These are phyloP conservation scores for Lycium barbarum DNA, from an alignment of 257 asterid species.

Conservation along the genomic window DNA sequence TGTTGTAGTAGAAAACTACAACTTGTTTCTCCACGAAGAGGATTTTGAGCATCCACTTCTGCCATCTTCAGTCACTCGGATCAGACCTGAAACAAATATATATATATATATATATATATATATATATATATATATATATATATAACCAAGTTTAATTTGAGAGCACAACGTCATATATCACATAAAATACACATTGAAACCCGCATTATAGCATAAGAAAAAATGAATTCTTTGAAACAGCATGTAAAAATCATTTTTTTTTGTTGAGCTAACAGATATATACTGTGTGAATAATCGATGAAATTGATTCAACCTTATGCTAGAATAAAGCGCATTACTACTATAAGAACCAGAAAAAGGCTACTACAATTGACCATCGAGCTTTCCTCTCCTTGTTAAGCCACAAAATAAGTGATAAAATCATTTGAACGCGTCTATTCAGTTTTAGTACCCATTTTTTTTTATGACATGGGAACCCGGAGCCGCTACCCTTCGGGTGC, in stretches of 20 bases:
- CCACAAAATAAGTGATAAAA: background rate
- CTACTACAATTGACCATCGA: background rate
- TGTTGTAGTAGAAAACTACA: constrained; percentile 86
- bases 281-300: background rate
- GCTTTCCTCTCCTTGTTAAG: background rate
- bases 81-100: constrained; percentile 26
- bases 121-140: background rate
- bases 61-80: constrained; percentile 61
- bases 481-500: too few relatives aligned
- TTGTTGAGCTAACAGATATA: background rate
- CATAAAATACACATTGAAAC: background rate
- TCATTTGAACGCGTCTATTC: background rate
- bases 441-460: background rate
- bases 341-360: background rate
- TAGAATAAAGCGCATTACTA: background rate
- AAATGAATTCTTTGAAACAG: background rate
- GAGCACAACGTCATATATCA: background rate
- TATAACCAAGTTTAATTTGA: background rate
- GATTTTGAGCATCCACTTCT: constrained; percentile 61
- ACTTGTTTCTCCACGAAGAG: constrained; percentile 55
- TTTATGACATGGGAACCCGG: too few relatives aligned
- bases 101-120: background rate
- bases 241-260: background rate
- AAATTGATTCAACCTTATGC: background rate
- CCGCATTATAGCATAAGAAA: background rate